Conservation (phyloP, 306 rosid species). For the Sechiopsis laciniata region DNA sequence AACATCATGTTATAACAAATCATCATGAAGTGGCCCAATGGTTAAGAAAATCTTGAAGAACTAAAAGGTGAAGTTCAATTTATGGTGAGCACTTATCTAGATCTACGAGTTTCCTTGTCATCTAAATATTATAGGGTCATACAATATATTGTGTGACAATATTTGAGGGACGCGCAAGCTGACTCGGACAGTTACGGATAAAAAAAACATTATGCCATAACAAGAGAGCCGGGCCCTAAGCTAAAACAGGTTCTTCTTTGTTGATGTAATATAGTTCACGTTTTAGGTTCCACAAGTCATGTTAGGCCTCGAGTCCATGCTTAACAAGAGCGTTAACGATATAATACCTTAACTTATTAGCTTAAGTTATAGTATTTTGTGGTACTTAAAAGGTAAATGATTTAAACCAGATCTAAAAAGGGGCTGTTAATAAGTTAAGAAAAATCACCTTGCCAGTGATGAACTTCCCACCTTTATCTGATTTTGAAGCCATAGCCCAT, state of each 20-base stretch:
- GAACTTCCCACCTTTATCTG: conserved; percentile 63
- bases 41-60: too few relatives aligned
- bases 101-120: too few relatives aligned
- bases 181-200: too few relatives aligned
- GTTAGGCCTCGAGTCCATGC: background rate
- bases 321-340: background rate
- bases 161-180: too few relatives aligned
- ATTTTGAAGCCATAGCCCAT: conserved; percentile 75
- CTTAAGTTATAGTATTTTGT: background rate
- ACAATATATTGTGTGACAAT: too few relatives aligned
- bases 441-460: conserved; percentile 51
- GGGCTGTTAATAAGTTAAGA: background rate
- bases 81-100: too few relatives aligned
- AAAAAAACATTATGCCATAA: background rate
- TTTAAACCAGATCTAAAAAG: background rate
- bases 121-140: too few relatives aligned
- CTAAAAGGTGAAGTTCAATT: too few relatives aligned
- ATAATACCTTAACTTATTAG: background rate
- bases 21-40: too few relatives aligned
- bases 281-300: background rate
- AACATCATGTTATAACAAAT: too few relatives aligned
- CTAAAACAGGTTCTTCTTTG: background rate
- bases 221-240: too few relatives aligned
- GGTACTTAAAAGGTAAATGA: background rate
- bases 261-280: background rate